Conservation (phyloP, 306 rosid genomes). For the Acacia confusa region DNA sequence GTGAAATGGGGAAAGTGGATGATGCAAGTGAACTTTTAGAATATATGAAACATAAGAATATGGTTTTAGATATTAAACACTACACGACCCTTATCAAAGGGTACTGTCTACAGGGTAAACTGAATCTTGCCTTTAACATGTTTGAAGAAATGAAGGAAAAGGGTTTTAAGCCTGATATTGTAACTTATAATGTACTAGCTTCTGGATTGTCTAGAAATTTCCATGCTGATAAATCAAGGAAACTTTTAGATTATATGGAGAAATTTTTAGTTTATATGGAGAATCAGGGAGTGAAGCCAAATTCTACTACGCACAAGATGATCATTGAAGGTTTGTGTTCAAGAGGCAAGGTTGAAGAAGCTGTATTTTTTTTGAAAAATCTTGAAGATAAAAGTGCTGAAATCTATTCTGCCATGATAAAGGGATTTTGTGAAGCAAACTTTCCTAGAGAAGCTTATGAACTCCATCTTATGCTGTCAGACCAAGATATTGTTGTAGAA, state of each 20-base stretch:
- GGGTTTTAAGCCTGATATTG: conserved; percentile 69
- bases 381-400: conserved; percentile 58
- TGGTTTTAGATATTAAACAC: conserved; percentile 65
- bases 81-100: conserved; percentile 81
- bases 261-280: conserved; percentile 56
- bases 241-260: conserved; percentile 1
- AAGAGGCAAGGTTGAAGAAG: conserved; percentile 63
- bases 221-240: conserved; percentile 27
- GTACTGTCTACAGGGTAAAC: conserved; percentile 48
- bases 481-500: conserved; percentile 43
- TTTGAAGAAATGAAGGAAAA: conserved; percentile 56
- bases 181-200: conserved; percentile 69
- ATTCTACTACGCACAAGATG: conserved; percentile 53
- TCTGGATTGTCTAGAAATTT: conserved; percentile 63
- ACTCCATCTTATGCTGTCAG: conserved; percentile 48
- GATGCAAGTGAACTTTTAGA: conserved; percentile 60
- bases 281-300: conserved; percentile 53
- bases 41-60: conserved; percentile 55
- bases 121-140: conserved; percentile 39
- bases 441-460: conserved; percentile 44
- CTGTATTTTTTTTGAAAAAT: conserved; percentile 48
- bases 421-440: conserved; percentile 71
- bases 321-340: conserved; percentile 73
- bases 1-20: conserved; percentile 63
- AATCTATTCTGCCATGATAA: conserved; percentile 64